Base-by-base conservation (phyloP, 2,329 filamentous ascomycete genomes). In the Phialocephala sp. region DNA sequence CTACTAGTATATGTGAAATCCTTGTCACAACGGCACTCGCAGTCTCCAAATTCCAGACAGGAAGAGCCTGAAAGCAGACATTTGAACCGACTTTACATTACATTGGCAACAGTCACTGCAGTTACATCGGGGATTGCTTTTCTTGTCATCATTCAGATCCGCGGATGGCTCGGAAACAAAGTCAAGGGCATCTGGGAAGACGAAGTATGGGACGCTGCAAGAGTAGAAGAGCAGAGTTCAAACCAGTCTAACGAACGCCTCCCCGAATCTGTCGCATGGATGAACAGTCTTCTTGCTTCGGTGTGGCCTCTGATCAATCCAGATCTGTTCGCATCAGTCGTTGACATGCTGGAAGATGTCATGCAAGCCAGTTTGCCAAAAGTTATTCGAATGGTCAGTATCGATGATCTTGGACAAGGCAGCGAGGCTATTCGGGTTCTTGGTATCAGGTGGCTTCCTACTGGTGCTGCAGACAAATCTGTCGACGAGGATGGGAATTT, bases 221-320 rank as follows among this genome's bases (percentile, higher is more conserved):
- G 87, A 50, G 79, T 83, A 39, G 79, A 83, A 61, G 79, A 84
- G 66, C 79, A 82, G 43, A 71, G 80, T 50, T 76, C 76, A 18
- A 80, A 82, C 22, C 65, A 70, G 18, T 47, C 56, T 1, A 43
- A 58, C 15, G 62, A 37, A 41, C 62, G 60, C n/a, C 69, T 66
- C 27, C 70, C 71, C 8, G 70, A 73, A 71, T 90, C 89, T 0
- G 85, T 87, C 0, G 83, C 87, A 60, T 93, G 90, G 91, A 81
- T 93, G 62, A 93, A 93, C 73, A 89, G 86, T 4, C 76, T 92
- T 0, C 74, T 93, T 8, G 80, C 84, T 4, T 85, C 89, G 1
- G 83, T 92, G 5, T 93, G 91, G 91, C 89, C 89, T 0, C 81
- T 93, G 36, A 83, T 93, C 72, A 93, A 93, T 72, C 91, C 90